Base-by-base conservation (phyloP, 345 rosid genomes). In the Linum trigynum region DNA sequence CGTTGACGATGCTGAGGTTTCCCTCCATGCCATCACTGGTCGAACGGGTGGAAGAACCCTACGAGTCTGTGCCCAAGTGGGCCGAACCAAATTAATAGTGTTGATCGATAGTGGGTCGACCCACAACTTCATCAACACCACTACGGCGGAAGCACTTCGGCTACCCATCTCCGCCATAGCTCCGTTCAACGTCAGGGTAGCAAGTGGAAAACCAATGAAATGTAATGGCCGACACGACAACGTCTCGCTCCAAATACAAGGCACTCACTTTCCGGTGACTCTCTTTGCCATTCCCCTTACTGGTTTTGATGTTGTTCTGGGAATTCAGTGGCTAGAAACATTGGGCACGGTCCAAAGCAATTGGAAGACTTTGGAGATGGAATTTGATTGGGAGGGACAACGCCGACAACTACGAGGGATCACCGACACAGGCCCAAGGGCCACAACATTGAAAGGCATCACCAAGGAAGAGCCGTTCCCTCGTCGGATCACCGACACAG, bases 291-390 rank as follows among this genome's bases (percentile, higher is more conserved):
- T 61, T 4, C 48, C 64, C 16, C 14, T 61, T 37, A 3, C 45
- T 2, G n/a, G n/a, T 7, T 45, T 61, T 61, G 64, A 40, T 40
- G 11, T 3, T 7, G n/a, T 7, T 35, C 32, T 23, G 32, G 64
- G 65, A 7, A 58, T 5, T 39, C 42, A 32, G 16, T 67, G 16
- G 70, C 61, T 1, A 7, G 23, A 39, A 42, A 57, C 4, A 35
- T 0, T 67, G 58, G 32, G 32, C 32, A 23, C 32, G 32, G 32
- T 23, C 32, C 32, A 23, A 23, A 23, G 32, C 32, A 23, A 59
- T 59, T 67, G 70, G 70, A 35, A 59, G 38, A 12, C 36, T 3
- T 3, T 59, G 41, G 48, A 35, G 4, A 67, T 59, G 57, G 40
- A 42, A 0, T 67, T 67, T 17, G 1, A 1, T 1, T 67, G 37